A percentile compares a stretch with the other conserved stretches of the same genome.
These are phyloP conservation scores for Sporodiniella umbellata DNA, from an alignment of 371 early-diverging fungal species.

Conservation along the genomic window DNA sequence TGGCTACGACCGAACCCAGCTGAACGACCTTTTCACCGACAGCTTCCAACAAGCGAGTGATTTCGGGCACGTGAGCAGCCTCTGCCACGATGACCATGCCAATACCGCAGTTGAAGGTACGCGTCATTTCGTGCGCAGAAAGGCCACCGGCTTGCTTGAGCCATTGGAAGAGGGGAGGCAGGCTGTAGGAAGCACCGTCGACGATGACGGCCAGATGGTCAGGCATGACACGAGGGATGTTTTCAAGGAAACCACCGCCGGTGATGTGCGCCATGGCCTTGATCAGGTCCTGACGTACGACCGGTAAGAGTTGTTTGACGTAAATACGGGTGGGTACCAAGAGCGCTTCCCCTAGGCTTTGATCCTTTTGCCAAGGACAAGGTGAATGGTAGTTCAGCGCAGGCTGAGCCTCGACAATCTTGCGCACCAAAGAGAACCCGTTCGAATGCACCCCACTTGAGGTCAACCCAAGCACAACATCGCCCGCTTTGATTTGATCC, in stretches of 20 bases:
- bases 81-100: slow-evolving; percentile 95
- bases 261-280: slow-evolving; percentile 98
- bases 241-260: slow-evolving; percentile 96
- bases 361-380: slow-evolving; percentile 79
- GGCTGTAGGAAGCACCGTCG: slow-evolving; percentile 77
- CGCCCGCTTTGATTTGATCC: slow-evolving; percentile 72
- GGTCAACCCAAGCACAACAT: slow-evolving; percentile 86
- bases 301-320: slow-evolving; percentile 85
- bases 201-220: slow-evolving; percentile 70
- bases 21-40: slow-evolving; percentile 62
- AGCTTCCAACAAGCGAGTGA: slow-evolving; percentile 56
- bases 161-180: slow-evolving; percentile 95
- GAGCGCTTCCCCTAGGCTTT: slow-evolving; percentile 78
- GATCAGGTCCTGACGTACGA: slow-evolving; percentile 70
- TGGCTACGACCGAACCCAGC: slow-evolving; percentile 62
- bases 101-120: slow-evolving; percentile 98
- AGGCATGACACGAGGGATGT: slow-evolving; percentile 95
- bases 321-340: slow-evolving; percentile 94
- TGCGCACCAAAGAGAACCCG: slow-evolving; percentile 95
- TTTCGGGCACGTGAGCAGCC: slow-evolving; percentile 55
- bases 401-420: slow-evolving; percentile 71
- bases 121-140: slow-evolving; percentile 83
- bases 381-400: slow-evolving; percentile 73
- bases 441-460: slow-evolving; percentile 97
- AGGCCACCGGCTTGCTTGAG: slow-evolving; percentile 83